Base-by-base conservation (phyloP, 768 basidiomycete species). In the Hypholoma sublateritium region DNA sequence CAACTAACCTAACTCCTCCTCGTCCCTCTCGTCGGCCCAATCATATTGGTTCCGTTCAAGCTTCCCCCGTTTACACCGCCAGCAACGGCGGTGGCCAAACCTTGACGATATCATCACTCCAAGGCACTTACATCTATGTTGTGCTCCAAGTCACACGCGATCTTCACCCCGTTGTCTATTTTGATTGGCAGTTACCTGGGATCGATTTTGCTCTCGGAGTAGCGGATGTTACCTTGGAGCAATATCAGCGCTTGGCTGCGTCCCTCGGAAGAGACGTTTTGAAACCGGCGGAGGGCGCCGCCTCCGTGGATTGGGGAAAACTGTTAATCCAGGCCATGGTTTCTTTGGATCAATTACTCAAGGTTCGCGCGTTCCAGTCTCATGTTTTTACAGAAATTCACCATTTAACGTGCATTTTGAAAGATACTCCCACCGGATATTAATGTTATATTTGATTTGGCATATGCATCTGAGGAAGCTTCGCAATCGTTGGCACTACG, bases 101-200 rank as follows among this genome's bases (percentile, higher is more conserved):
- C 5, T 80, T 93, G 62, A 95, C 93, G 0, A 84, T 95, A 34
- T 93, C 93, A 3, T 98, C 97, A 4, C 79, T 98, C 14, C 83
- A 85, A 25, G 96, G 95, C n/a, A 87, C 84, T 63, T 96, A 95
- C 74, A 76, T 96, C 35, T 88, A 92, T 64, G 75, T 90, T 47
- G 82, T 89, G 34, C 85, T 98, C 8, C 97, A 99, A 72, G 89
- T 98, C 55, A 98, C 97, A 6, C 82, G 87, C 56, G 97, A 99
- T 70, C 72, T 89, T 25, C 85, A 94, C n/a, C 92, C 97, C 0
- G 94, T 99, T 41, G 79, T 91, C 0, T 97, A 79, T 67, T 75
- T 86, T 17, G 81, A 86, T n/a, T 90, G 86, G 86, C 68, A 77
- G 24, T 74, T 99, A 19, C 93, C 95, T 0, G 81, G 86, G 50